Conservation (phyloP, 345 rosid species). For the Hibiscus syriacus region DNA sequence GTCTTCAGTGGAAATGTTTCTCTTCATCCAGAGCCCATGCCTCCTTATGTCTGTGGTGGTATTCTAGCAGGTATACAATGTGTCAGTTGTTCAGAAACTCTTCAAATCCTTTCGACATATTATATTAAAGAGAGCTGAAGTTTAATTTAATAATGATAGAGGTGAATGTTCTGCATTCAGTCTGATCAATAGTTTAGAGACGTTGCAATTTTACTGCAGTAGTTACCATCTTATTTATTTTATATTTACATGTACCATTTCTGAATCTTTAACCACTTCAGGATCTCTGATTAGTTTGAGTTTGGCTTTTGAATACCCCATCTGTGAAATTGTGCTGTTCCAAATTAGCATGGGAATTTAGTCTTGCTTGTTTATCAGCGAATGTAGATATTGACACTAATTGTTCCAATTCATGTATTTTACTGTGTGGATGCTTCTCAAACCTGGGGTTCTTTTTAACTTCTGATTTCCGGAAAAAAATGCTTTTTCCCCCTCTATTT, state of each 20-base stretch:
- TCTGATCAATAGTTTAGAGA: neutral
- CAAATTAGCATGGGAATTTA: neutral
- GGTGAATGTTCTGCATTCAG: neutral
- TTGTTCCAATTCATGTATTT: neutral
- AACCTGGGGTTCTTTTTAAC: neutral
- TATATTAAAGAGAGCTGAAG: neutral
- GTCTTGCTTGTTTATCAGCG: neutral
- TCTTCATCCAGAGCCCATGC: constrained; percentile 38
- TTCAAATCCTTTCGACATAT: neutral
- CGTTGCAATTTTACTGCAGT: neutral
- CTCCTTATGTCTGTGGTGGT: constrained; percentile 71
- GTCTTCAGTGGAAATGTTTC: constrained; percentile 78
- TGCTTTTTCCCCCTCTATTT: neutral
- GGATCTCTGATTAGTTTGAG: neutral
- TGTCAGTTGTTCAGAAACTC: neutral
- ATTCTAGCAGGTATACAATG: constrained; percentile 80
- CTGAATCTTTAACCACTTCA: neutral
- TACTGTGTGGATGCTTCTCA: neutral
- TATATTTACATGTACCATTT: neutral
- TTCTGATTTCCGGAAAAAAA: neutral
- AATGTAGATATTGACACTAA: neutral
- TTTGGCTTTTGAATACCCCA: neutral
- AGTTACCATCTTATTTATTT: neutral
- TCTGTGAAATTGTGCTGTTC: neutral
- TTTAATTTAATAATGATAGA: neutral